Conservation (phyloP, 352 stramenopile genomes). For the Phytophthora cryptogea region DNA sequence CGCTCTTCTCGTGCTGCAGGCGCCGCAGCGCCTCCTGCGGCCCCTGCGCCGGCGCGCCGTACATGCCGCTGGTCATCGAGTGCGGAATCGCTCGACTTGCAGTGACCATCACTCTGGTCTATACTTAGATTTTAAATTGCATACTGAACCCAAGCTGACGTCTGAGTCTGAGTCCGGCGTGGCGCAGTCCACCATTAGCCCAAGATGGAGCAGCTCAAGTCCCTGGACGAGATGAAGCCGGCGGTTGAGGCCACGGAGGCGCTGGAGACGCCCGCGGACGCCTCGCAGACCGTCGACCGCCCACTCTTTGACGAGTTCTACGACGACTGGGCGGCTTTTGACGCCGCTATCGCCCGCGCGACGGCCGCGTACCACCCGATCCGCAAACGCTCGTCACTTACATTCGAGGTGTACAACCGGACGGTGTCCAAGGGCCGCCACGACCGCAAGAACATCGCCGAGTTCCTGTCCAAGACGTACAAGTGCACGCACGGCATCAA, state of each 20-base stretch:
- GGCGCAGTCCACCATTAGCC: neutral
- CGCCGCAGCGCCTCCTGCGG: constrained; percentile 42
- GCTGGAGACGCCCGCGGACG: constrained; percentile 6
- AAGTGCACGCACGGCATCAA: constrained; percentile 88
- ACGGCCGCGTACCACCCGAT: constrained; percentile 76
- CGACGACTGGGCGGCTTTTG: constrained; percentile 74
- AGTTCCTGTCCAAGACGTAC: constrained; percentile 84
- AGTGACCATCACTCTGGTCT: constrained; percentile 18
- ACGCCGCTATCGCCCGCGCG: constrained; percentile 59
- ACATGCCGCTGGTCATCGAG: constrained; percentile 14
- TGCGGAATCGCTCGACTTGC: constrained; percentile 29
- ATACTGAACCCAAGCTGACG: constrained; percentile 11
- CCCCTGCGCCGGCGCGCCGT: constrained; percentile 5
- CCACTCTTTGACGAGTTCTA: constrained; percentile 79
- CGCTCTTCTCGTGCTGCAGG: constrained; percentile 55
- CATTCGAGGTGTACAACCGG: constrained; percentile 87
- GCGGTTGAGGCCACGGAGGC: neutral
- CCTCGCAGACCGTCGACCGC: neutral
- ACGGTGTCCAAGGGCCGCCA: constrained; percentile 85
- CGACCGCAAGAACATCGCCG: constrained; percentile 71
- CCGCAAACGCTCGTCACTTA: constrained; percentile 82
- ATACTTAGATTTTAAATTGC: neutral
- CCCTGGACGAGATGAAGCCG: constrained; percentile 31
- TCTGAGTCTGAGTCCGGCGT: constrained; percentile 12
- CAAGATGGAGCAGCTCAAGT: constrained; percentile 31